phyloP scores from a whole-genome alignment of 2,329 filamentous ascomycete species.

The Beauveria medogensis region DNA sequence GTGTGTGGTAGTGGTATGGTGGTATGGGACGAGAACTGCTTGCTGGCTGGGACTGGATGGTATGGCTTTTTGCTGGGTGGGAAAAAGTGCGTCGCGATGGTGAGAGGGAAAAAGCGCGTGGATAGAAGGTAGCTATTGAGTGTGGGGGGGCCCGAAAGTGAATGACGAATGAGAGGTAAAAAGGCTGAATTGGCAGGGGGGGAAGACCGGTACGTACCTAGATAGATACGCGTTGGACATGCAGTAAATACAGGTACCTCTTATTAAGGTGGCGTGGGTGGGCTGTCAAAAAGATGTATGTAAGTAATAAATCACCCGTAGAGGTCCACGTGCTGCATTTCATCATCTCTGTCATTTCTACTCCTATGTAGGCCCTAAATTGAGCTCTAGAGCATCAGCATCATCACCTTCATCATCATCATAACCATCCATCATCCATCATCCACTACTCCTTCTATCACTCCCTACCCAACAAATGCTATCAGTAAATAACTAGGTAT shows the following conservation, averaged over 20 bases:
- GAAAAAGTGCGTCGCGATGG: conserved; percentile 12
- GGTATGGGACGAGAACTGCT: background rate
- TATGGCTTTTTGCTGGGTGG: conserved; percentile 12
- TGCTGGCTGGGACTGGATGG: conserved; percentile 5
- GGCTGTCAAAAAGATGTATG: no score
- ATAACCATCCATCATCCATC: no score
- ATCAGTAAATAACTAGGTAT: background rate
- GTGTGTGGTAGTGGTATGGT: background rate
- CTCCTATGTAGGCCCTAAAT: no score
- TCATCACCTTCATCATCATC: no score
- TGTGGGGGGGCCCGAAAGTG: conserved; percentile 3
- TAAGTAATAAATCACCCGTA: no score
- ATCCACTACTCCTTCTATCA: no score
- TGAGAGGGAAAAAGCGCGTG: conserved; percentile 17
- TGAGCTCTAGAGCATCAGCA: no score
- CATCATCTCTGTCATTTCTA: no score
- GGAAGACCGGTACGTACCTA: background rate
- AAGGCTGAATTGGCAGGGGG: conserved; percentile 9
- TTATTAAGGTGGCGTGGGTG: no score
- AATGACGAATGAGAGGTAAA: conserved; percentile 16
- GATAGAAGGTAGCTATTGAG: background rate
- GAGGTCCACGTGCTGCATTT: no score
- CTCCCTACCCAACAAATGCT: background rate
- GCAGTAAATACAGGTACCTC: background rate
- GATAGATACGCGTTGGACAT: background rate